Evolutionary conservation across 805 yeast species (phyloP), one percentile per base, ranked within the genome.

Genomic region (Yamadazyma sp.): DNA sequence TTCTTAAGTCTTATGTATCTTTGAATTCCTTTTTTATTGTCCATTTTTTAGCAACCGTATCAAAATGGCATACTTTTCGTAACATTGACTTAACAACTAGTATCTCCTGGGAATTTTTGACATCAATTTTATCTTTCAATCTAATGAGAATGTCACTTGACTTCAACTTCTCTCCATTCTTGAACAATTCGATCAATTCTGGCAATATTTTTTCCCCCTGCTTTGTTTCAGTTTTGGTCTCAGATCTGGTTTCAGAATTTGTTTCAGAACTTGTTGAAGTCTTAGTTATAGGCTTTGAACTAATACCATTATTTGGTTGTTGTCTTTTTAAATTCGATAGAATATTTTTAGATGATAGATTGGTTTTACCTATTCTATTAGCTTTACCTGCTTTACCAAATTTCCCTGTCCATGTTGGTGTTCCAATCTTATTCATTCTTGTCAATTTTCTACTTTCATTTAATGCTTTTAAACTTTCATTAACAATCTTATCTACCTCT

Each of bases 351-450:
- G 87, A 79, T 1, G 78, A 52, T 3, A 58, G 33, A 35, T 9
- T 38, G 28, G 19, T 17, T 5, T 29, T 16, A 20, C 16, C 23
- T 35, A 17, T 11, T 8, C 19, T n/a, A 3, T 33, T 33, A 15
- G 23, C 21, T 45, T 69, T 74, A 1, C 96, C 96, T 0, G 96
- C 96, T 13, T 63, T 57, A 0, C 98, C 98, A 66, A 82, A 86
- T 46, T 76, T 76, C 0, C 98, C 98, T 0, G 98, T 91, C 94
- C 97, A 93, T 0, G 98, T 91, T 0, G 97, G 98, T 0, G 83
- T 80, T 4, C 95, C 95, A 20, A 89, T 67, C 17, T 49, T 54
- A 31, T 52, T 63, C 35, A 55, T 56, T 14, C 71, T 46, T 1
- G 88, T 69, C 15, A 62, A 53, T 30, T 61, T 67, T 26, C 88